phyloP scores from a whole-genome alignment of 1,139 yeast species.

The Blastobotrys ciferrii region DNA sequence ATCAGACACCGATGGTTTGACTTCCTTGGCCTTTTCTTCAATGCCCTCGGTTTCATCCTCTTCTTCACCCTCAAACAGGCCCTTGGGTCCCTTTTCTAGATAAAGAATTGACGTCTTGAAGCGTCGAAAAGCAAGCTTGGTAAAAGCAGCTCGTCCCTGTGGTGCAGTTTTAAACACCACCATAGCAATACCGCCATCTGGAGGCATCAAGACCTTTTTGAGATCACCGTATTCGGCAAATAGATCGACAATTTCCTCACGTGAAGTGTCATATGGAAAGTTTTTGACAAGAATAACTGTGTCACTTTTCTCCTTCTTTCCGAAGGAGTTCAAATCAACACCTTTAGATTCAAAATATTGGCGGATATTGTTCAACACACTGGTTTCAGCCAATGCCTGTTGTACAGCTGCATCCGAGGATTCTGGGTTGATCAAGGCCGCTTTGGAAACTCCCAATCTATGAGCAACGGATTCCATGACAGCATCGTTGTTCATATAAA shows the following conservation, averaged over 20 bases:
- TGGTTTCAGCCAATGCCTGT: slow-evolving; percentile 97
- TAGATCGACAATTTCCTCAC: slow-evolving; percentile 75
- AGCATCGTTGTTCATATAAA: slow-evolving; percentile 88
- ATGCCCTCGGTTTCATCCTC: slow-evolving; percentile 40
- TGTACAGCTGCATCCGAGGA: slow-evolving; percentile 90
- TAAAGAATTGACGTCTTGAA: slow-evolving; percentile 83
- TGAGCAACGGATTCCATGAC: slow-evolving; percentile 87
- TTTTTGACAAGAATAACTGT: slow-evolving; percentile 79
- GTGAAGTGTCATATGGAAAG: slow-evolving; percentile 82
- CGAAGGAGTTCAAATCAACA: slow-evolving; percentile 75
- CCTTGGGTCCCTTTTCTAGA: slow-evolving; percentile 90
- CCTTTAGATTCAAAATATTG: slow-evolving; percentile 81
- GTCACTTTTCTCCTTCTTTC: slow-evolving; percentile 75
- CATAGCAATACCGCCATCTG: slow-evolving; percentile 94
- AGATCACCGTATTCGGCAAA: slow-evolving; percentile 79
- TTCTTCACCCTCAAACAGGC: slow-evolving; percentile 52
- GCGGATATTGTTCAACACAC: slow-evolving; percentile 88
- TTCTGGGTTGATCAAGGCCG: slow-evolving; percentile 84
- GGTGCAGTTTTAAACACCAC: slow-evolving; percentile 86
- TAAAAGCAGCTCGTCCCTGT: slow-evolving; percentile 84
- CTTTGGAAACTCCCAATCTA: slow-evolving; percentile 76
- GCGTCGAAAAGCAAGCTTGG: slow-evolving; percentile 81
- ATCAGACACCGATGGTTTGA: slow-evolving; percentile 28
- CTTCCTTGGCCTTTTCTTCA: slow-evolving; percentile 37
- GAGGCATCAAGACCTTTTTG: slow-evolving; percentile 85